Evolutionary conservation across 176 grass and related monocot genomes (phyloP).

Genomic region (Oryza punctata): DNA sequence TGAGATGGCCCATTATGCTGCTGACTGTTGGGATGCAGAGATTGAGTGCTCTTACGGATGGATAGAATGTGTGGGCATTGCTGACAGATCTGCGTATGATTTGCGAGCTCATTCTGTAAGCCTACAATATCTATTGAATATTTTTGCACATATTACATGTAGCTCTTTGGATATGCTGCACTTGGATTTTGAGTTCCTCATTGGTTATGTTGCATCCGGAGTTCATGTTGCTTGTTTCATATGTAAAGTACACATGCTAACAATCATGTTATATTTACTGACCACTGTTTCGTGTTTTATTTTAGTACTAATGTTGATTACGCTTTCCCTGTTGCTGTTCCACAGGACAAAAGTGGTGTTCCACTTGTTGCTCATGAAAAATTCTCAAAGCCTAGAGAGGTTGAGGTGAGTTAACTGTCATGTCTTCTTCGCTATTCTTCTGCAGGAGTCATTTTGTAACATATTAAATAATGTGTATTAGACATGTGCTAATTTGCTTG

Average conservation of each 20-base stretch:
- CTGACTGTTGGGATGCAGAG: constrained; percentile 90
- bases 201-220: neutral
- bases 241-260: neutral
- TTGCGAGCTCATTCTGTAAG: constrained; percentile 74
- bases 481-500: neutral
- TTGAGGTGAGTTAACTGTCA: constrained; percentile 58
- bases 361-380: constrained; percentile 76
- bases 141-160: neutral
- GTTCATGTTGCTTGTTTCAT: neutral
- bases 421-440: constrained; percentile 7
- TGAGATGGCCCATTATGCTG: constrained; percentile 92
- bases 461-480: neutral
- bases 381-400: constrained; percentile 70
- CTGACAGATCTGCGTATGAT: constrained; percentile 89
- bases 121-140: constrained; percentile 9
- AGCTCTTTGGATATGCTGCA: neutral
- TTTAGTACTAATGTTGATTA: constrained; percentile 9
- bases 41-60: constrained; percentile 84
- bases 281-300: neutral
- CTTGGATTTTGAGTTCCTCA: neutral
- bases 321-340: constrained; percentile 30
- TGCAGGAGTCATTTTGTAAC: neutral
- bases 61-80: constrained; percentile 88
- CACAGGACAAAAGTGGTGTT: constrained; percentile 75
- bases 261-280: neutral